Conservation (phyloP, 202 grass and related monocot genomes). For the Eragrostis tef region DNA sequence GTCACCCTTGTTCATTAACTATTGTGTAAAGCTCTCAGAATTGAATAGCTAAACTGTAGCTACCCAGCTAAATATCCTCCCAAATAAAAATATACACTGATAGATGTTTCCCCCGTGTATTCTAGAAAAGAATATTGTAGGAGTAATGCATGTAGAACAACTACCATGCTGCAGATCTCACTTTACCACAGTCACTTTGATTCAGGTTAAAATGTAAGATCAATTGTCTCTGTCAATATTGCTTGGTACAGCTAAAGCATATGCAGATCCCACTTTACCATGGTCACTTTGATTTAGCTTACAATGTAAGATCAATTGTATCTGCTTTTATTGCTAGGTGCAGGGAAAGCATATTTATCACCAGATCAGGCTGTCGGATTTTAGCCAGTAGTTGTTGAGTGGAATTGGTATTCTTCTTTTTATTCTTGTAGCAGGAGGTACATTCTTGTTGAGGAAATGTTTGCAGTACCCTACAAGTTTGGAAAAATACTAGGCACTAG, state of each 20-base stretch:
- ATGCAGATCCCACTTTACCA: neutral
- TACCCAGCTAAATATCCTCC: too few relatives aligned
- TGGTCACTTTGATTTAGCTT: neutral
- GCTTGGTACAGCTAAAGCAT: too few relatives aligned
- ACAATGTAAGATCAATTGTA: neutral
- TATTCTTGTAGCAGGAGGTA: conserved; percentile 5
- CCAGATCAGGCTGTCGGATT: neutral
- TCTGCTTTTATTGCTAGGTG: conserved; percentile 15
- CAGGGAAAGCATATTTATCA: neutral
- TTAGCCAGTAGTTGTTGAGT: neutral
- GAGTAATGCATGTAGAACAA: neutral
- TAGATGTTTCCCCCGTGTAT: too few relatives aligned
- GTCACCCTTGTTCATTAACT: too few relatives aligned
- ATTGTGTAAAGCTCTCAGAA: too few relatives aligned
- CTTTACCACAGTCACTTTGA: too few relatives aligned
- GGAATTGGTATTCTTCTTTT: conserved; percentile 4
- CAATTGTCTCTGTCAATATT: neutral
- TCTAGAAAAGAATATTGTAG: too few relatives aligned
- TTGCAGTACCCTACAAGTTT: neutral
- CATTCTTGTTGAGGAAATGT: neutral
- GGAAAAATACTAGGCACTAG: neutral
- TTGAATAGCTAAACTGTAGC: too few relatives aligned
- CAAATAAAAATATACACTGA: too few relatives aligned
- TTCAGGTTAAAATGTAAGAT: neutral
- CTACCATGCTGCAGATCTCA: neutral